phyloP scores from a whole-genome alignment of 768 basidiomycete species.

The Russula dissimulans region DNA sequence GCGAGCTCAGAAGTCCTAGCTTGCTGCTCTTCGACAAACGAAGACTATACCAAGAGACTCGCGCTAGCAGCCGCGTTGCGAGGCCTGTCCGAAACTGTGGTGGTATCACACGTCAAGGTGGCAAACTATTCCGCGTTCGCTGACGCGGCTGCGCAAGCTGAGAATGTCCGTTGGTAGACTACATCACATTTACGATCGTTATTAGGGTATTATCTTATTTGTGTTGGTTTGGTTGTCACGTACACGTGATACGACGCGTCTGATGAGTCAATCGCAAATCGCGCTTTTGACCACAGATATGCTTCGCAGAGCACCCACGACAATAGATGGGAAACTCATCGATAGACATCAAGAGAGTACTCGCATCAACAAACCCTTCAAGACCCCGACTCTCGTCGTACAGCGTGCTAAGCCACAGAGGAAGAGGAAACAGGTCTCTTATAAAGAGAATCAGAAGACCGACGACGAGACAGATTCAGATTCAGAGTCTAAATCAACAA shows the following conservation, averaged over 20 bases:
- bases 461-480: slow-evolving; percentile 51
- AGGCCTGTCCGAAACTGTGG: slow-evolving; percentile 10
- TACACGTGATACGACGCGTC: slow-evolving; percentile 9
- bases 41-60: slow-evolving; percentile 12
- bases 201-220: too few relatives aligned
- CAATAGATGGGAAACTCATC: slow-evolving; percentile 55
- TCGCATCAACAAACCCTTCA: slow-evolving; percentile 74
- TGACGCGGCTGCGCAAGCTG: slow-evolving; percentile 28
- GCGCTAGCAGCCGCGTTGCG: slow-evolving; percentile 7
- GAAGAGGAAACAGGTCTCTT: slow-evolving; percentile 83
- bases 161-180: slow-evolving; percentile 32
- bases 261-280: too few relatives aligned
- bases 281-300: slow-evolving; percentile 29
- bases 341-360: slow-evolving; percentile 63
- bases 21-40: slow-evolving; percentile 18
- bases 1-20: slow-evolving; percentile 13
- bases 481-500: slow-evolving; percentile 37
- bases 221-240: background rate
- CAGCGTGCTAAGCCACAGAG: slow-evolving; percentile 57
- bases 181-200: background rate
- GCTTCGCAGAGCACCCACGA: slow-evolving; percentile 63
- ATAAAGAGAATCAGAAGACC: slow-evolving; percentile 55
- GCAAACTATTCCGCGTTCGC: slow-evolving; percentile 14
- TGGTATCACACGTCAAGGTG: slow-evolving; percentile 20
- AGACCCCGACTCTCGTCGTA: slow-evolving; percentile 48